Percentiles rank a stretch among this genome's conserved stretches.
These are phyloP conservation scores for Aegilops bicornis DNA, from an alignment of 176 grass and related monocot genomes.

Conservation along the genomic window DNA sequence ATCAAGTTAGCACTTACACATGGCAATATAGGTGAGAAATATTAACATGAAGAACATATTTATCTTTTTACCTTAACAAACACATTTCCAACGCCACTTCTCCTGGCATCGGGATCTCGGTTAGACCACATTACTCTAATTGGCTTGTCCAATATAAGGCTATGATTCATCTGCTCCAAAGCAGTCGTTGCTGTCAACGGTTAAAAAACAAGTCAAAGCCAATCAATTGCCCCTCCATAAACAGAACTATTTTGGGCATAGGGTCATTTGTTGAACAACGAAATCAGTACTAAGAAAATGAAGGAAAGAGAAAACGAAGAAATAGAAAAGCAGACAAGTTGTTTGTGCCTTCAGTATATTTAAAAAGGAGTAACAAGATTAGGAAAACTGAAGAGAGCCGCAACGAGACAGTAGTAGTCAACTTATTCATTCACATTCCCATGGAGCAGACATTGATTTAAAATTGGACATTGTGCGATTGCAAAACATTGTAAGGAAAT, in stretches of 20 bases:
- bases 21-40: background rate
- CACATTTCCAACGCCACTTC: conserved; percentile 71
- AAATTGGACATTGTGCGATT: background rate
- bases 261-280: background rate
- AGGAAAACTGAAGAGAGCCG: background rate
- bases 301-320: background rate
- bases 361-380: background rate
- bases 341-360: background rate
- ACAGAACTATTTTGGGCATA: background rate
- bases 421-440: background rate
- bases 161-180: conserved; percentile 70
- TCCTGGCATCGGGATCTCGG: conserved; percentile 65
- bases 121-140: conserved; percentile 91
- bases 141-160: conserved; percentile 48
- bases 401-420: background rate
- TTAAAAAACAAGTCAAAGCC: conserved; percentile 17
- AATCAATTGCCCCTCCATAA: background rate
- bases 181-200: conserved; percentile 46
- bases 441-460: background rate
- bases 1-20: background rate
- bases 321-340: background rate
- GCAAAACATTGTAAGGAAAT: background rate
- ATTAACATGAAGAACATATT: background rate
- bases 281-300: background rate
- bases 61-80: conserved; percentile 75